Evolutionary conservation across 331 rosid species (phyloP).

Genomic region (Quercus phellos): DNA sequence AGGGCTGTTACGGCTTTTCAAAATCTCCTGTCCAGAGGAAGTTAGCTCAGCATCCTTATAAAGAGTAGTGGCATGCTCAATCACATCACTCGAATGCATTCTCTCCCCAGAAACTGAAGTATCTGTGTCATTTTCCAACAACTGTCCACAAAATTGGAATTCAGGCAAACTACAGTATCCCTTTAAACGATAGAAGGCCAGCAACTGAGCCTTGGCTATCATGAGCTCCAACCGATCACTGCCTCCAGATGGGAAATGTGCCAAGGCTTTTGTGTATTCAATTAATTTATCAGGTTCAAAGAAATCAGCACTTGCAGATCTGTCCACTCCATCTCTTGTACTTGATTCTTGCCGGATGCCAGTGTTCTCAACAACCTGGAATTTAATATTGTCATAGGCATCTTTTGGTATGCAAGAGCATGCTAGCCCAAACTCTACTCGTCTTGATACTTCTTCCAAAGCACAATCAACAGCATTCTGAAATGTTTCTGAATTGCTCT

Average conservation of each 20-base stretch:
- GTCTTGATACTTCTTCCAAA: conserved; percentile 79
- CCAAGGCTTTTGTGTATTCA: conserved; percentile 48
- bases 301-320: conserved; percentile 43
- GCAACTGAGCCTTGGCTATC: conserved; percentile 80
- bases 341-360: conserved; percentile 60
- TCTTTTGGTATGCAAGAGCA: conserved; percentile 72
- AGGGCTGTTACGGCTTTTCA: conserved; percentile 33
- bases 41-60: conserved; percentile 37
- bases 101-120: conserved; percentile 26
- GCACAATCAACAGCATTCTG: conserved; percentile 79
- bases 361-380: conserved; percentile 68
- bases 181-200: conserved; percentile 60
- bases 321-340: conserved; percentile 47
- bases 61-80: conserved; percentile 33
- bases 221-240: conserved; percentile 63
- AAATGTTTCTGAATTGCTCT: conserved; percentile 69
- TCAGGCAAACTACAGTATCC: conserved; percentile 76
- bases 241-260: conserved; percentile 54
- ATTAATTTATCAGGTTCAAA: conserved; percentile 57
- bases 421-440: conserved; percentile 67
- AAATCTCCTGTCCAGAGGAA: conserved; percentile 31
- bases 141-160: conserved; percentile 55
- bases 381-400: conserved; percentile 42
- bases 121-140: conserved; percentile 47
- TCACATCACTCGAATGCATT: conserved; percentile 20